phyloP scores from a whole-genome alignment of 2,329 filamentous ascomycete species.

The Trichophyton benhamiae region DNA sequence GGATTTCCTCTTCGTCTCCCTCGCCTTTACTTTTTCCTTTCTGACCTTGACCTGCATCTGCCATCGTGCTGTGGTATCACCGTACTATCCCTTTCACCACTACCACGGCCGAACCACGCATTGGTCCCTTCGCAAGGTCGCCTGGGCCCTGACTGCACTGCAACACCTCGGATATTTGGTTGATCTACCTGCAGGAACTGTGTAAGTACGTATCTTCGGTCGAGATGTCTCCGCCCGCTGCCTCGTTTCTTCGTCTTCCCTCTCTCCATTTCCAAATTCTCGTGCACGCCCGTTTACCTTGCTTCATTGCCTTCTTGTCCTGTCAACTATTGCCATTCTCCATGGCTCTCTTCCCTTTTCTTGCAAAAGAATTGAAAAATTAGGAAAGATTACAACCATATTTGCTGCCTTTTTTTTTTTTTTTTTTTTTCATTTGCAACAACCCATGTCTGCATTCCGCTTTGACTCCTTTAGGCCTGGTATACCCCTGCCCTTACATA shows the following conservation, averaged over 20 bases:
- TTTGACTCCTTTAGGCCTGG: constrained; percentile 3
- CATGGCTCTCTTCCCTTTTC: not conserved
- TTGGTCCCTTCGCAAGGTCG: not conserved
- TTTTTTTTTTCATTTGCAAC: not conserved
- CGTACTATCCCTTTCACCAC: not conserved
- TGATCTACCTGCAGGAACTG: not conserved
- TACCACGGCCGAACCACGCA: not conserved
- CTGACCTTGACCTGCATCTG: not conserved
- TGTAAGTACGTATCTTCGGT: constrained; percentile 1
- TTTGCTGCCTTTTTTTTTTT: constrained; percentile 1
- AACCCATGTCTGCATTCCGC: constrained; percentile 4
- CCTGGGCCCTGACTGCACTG: not conserved
- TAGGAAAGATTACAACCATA: not conserved
- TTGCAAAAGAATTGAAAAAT: not conserved
- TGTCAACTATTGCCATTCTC: not conserved
- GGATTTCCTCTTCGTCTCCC: not conserved
- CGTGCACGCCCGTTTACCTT: not conserved
- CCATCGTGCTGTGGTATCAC: constrained; percentile 1
- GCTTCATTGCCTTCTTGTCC: not conserved
- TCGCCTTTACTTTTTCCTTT: not conserved
- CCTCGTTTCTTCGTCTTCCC: not conserved
- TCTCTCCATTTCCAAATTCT: not conserved
- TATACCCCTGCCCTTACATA: constrained; percentile 3
- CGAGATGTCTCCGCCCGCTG: constrained; percentile 3
- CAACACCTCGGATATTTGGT: constrained; percentile 1